Percentiles rank a stretch among this genome's conserved stretches.
These are phyloP conservation scores for Dothistroma septosporum DNA, from an alignment of 2,329 filamentous ascomycete genomes.

Conservation along the genomic window DNA sequence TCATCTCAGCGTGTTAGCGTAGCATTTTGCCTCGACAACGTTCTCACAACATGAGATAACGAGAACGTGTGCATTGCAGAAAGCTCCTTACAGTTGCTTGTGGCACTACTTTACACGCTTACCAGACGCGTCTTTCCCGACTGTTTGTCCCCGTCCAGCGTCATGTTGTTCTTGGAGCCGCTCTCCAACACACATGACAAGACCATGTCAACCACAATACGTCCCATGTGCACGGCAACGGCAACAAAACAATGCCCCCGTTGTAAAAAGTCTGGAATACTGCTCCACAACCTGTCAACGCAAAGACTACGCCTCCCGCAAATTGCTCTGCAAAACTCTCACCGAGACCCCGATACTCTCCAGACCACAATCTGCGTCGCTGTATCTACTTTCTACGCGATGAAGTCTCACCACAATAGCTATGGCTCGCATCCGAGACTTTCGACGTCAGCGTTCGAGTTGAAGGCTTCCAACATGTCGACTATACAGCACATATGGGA, in stretches of 20 bases:
- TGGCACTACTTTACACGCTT: neutral
- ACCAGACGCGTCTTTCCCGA: neutral
- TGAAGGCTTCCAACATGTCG: neutral
- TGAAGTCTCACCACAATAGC: neutral
- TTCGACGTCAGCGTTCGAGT: neutral
- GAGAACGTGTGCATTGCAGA: neutral
- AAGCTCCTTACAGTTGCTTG: neutral
- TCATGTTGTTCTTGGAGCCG: neutral
- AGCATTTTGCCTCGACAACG: neutral
- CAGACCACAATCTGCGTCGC: neutral
- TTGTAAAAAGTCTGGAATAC: neutral
- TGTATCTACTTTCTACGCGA: neutral
- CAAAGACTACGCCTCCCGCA: constrained; percentile 61
- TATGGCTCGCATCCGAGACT: neutral
- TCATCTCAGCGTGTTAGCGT: neutral
- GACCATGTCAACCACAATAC: neutral
- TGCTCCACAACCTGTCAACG: neutral
- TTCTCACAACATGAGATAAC: neutral
- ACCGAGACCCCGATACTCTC: constrained; percentile 52
- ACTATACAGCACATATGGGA: neutral
- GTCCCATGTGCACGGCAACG: neutral
- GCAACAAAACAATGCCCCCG: neutral
- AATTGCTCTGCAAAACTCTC: constrained; percentile 71
- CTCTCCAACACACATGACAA: neutral
- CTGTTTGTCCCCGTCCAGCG: neutral